These are phyloP conservation scores for Colletotrichum cordylinicola DNA, from an alignment of 2,329 filamentous ascomycete genomes.

Conservation along the genomic window DNA sequence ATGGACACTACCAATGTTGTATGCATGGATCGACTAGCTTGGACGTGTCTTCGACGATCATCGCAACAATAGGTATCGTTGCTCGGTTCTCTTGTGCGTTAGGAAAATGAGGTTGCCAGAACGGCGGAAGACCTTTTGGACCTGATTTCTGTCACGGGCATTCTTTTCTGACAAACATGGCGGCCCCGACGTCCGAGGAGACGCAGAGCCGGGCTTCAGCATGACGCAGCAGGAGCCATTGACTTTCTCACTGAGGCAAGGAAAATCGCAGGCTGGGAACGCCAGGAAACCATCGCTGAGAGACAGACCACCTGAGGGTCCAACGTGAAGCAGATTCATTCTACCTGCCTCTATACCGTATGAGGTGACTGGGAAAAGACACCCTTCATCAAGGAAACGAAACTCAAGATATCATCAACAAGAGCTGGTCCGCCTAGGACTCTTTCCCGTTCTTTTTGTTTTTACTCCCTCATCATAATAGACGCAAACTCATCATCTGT, in stretches of 20 bases:
- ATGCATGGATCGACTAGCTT: not conserved
- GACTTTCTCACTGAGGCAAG: not conserved
- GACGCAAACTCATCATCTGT: constrained; percentile 91
- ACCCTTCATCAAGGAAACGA: not conserved
- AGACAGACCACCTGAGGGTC: not conserved
- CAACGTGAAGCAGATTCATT: constrained; percentile 7
- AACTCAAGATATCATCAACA: constrained; percentile 5
- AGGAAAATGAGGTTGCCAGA: not conserved
- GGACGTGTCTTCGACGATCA: not conserved
- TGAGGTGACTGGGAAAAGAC: not conserved
- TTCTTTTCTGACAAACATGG: not conserved
- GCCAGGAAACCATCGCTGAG: not conserved
- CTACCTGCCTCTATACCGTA: not conserved
- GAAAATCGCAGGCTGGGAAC: not conserved
- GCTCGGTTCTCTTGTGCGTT: not conserved
- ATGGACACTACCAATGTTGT: too few species aligned
- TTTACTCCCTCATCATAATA: constrained; percentile 94
- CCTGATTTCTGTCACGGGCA: too few species aligned
- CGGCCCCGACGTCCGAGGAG: not conserved
- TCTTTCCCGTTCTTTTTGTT: not conserved
- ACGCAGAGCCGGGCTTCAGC: not conserved
- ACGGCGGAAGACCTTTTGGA: too few species aligned
- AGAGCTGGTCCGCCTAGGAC: not conserved
- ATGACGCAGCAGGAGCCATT: not conserved
- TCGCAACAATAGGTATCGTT: not conserved